A percentile compares a stretch with the other conserved stretches of the same genome.
Conservation (phyloP, 306 rosid genomes). For the Cercis canadensis region DNA sequence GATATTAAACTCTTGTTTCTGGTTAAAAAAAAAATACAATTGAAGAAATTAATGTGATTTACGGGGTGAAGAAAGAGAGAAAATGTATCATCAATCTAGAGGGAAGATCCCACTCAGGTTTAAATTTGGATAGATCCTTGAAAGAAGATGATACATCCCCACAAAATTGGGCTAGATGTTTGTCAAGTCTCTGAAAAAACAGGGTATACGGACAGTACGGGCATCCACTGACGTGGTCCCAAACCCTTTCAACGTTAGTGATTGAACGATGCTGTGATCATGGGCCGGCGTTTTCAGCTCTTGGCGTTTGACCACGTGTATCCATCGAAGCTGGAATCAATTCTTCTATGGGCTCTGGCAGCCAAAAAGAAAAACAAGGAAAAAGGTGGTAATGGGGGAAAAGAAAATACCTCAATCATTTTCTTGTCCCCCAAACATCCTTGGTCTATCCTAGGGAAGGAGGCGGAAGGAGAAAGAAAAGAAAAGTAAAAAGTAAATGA, state of each 20-base stretch:
- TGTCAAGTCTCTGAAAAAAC: too few species aligned
- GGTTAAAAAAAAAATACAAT: too few species aligned
- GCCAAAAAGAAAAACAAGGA: constrained; percentile 17
- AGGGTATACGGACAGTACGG: not conserved
- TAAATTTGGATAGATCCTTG: too few species aligned
- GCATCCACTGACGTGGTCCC: not conserved
- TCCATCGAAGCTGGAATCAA: not conserved
- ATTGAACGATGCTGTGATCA: not conserved
- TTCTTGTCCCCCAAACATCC: constrained; percentile 45
- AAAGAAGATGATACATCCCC: too few species aligned
- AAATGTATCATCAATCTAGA: too few species aligned
- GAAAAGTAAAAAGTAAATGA: not conserved
- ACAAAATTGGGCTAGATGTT: too few species aligned
- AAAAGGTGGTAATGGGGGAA: not conserved
- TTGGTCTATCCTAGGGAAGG: constrained; percentile 13
- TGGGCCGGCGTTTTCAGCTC: not conserved
- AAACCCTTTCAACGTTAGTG: not conserved
- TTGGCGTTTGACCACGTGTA: not conserved
- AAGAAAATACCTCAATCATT: constrained; percentile 32
- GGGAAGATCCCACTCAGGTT: too few species aligned
- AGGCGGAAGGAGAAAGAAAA: constrained; percentile 21
- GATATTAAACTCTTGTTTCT: too few species aligned
- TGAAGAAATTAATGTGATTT: too few species aligned
- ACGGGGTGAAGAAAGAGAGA: too few species aligned
- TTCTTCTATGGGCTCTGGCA: not conserved